phyloP scores from a whole-genome alignment of 2,329 filamentous ascomycete genomes.

The Arthrobotrys sphaeroides region DNA sequence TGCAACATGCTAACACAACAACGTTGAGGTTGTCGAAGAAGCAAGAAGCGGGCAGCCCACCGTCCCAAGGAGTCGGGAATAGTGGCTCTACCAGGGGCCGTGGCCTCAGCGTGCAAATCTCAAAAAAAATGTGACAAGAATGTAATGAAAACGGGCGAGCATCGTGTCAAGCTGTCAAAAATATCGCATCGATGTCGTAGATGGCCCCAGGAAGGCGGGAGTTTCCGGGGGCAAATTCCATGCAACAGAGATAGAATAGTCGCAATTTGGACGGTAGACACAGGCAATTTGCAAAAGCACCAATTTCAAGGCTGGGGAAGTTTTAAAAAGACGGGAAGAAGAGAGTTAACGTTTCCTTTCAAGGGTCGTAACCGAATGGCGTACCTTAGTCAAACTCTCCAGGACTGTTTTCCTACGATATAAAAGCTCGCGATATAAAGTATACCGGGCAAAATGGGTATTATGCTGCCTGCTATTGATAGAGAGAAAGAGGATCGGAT shows the following conservation, averaged over 20 bases:
- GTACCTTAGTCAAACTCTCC: slow-evolving; percentile 28
- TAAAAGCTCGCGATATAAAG: slow-evolving; percentile 1
- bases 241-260: slow-evolving; percentile 2
- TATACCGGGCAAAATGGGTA: slow-evolving; percentile 1
- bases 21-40: slow-evolving; percentile 5
- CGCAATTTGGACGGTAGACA: not conserved
- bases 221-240: slow-evolving; percentile 47
- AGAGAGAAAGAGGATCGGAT: slow-evolving; percentile 1
- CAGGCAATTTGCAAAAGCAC: slow-evolving; percentile 20
- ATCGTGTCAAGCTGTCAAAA: slow-evolving; percentile 8
- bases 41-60: slow-evolving; percentile 6
- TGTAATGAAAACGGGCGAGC: not conserved
- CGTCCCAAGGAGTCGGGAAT: slow-evolving; percentile 32
- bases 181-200: not conserved
- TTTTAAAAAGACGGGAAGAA: not conserved
- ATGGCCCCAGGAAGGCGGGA: slow-evolving; percentile 21
- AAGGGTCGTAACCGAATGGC: slow-evolving; percentile 36
- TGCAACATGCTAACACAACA: slow-evolving; percentile 1
- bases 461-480: slow-evolving; percentile 9
- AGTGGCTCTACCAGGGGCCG: slow-evolving; percentile 2
- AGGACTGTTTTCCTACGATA: not conserved
- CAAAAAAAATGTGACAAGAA: slow-evolving; percentile 25
- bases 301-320: not conserved
- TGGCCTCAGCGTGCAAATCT: not conserved
- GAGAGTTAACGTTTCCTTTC: slow-evolving; percentile 26